A percentile compares a stretch with the other conserved stretches of the same genome.
Conservation (phyloP, 345 rosid species). For the Stellera chamaejasme region DNA sequence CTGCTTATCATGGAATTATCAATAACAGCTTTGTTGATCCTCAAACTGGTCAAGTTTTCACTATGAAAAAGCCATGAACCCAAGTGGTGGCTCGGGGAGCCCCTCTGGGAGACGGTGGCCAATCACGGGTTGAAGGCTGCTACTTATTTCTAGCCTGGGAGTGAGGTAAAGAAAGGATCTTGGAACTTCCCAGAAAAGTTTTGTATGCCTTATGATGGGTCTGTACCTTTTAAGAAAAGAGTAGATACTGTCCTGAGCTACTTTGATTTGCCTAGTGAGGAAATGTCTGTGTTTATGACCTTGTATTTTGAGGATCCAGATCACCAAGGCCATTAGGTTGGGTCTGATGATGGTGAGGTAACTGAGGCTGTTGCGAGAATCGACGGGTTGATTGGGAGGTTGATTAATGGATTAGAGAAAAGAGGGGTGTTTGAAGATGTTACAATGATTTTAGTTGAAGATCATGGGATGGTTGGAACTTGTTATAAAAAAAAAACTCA, state of each 20-base stretch:
- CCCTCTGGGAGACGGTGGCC: constrained; percentile 84
- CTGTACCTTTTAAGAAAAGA: constrained; percentile 80
- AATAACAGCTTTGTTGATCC: constrained; percentile 72
- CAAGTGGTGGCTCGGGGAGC: constrained; percentile 96
- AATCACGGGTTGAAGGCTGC: constrained; percentile 81
- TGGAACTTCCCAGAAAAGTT: constrained; percentile 64
- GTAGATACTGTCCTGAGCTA: constrained; percentile 68
- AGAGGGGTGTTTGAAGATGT: constrained; percentile 90
- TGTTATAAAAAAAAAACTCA: constrained; percentile 77
- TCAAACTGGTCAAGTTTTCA: constrained; percentile 39
- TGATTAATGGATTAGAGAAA: constrained; percentile 66
- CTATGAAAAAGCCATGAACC: constrained; percentile 77
- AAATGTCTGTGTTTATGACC: constrained; percentile 74
- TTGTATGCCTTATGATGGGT: constrained; percentile 57
- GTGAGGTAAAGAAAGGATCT: constrained; percentile 88
- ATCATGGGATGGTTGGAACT: constrained; percentile 96
- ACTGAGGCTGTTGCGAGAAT: constrained; percentile 72
- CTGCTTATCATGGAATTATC: constrained; percentile 77
- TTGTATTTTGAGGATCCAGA: constrained; percentile 95
- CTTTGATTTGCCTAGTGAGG: constrained; percentile 59
- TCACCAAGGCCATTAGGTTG: constrained; percentile 91
- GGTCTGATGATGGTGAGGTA: constrained; percentile 80
- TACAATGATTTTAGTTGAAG: constrained; percentile 77
- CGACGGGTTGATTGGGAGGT: constrained; percentile 67
- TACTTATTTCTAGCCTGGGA: constrained; percentile 93